Evolutionary conservation across 129 eudicot species (phyloP), one percentile per base, ranked within the genome.

Genomic region (Helianthus tuberosus): DNA sequence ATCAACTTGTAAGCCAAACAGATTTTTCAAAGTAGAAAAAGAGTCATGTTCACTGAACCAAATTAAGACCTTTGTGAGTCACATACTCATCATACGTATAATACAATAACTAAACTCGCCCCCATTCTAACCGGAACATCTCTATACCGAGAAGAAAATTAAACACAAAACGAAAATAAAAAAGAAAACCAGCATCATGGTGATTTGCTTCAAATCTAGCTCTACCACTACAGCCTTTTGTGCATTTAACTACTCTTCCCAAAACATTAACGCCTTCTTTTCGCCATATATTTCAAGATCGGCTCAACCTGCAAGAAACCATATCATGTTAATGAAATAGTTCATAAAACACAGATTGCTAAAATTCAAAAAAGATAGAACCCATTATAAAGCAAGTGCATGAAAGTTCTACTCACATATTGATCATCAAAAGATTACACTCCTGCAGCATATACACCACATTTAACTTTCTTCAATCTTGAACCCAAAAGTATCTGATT

Each of bases 141-240:
- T 75, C 73, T 75, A 66, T 66, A 66, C 46, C 35, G n/a, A 75
- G 29, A 72, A 58, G 35, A 8, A 27, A 17, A 55, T 55, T 17
- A 8, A 55, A 55, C 44, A 66, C 15, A 10, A 43, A 66, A 12
- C 35, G 29, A 64, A 75, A 29, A 41, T 8, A 0, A 38, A 44
- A 66, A 53, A 53, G 11, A 16, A 0, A 32, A 67, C 57, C 46
- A 69, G 44, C 64, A 69, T 23, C 75, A 60, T 69, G 25, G 67
- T 66, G 44, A 58, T 53, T 71, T 41, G 35, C 55, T 41, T 25
- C 6, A 69, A 66, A 66, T 77, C 81, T 77, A 77, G 70, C 75
- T 68, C 80, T 77, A 69, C 14, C 48, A 52, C 81, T 77, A 77
- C 81, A 23, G 23, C 61, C 75, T 77, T 62, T 77, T 50, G 81